Base-by-base conservation (phyloP, 2,329 filamentous ascomycete genomes). In the Sclerotinia minor region DNA sequence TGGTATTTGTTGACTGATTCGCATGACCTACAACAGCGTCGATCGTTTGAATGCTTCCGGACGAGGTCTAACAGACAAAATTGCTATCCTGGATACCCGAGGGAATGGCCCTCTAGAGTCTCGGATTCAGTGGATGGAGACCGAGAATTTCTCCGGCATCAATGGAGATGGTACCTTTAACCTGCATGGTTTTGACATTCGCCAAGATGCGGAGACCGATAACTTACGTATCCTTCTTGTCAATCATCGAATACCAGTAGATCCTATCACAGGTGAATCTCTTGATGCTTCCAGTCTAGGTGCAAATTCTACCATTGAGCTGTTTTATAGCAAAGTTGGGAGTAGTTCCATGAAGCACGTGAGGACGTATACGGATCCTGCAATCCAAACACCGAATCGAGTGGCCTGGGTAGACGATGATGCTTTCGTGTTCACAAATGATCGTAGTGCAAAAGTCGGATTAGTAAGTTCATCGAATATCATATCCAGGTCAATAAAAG, bases 351-450 rank as follows among this genome's bases (percentile, higher is more conserved):
- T 79, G 72, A 69, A 69, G 29, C 75, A 79, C 68, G 71, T 79
- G 13, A 74, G 75, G 50, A 79, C 78, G 2, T 76, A 76, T 52
- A 50, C 70, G 24, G 26, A 76, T 49, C 71, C 75, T 19, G 69
- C 72, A 21, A 77, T 80, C 53, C 64, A 75, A n/a, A 76, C 78
- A 1, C 77, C 78, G 11, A 80, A 80, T 69, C 72, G 75, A 26
- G 68, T 79, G n/a, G 75, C 76, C 8, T 77, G 78, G 69, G 72
- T 75, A 1, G 72, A 69, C 17, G 76, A 77, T 64, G 72, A 78
- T 50, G 74, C 74, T 1, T 79, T 80, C 64, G 71, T 78, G n/a
- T 74, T 79, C 55, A 77, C 78, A 3, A 80, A 79, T 69, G 78
- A 79, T 55, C 77, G 79, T 44, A 75, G 74, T 50, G 63, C 35